Conservation (phyloP, 495 filamentous ascomycete species). For the Amniculicola lignicola region DNA sequence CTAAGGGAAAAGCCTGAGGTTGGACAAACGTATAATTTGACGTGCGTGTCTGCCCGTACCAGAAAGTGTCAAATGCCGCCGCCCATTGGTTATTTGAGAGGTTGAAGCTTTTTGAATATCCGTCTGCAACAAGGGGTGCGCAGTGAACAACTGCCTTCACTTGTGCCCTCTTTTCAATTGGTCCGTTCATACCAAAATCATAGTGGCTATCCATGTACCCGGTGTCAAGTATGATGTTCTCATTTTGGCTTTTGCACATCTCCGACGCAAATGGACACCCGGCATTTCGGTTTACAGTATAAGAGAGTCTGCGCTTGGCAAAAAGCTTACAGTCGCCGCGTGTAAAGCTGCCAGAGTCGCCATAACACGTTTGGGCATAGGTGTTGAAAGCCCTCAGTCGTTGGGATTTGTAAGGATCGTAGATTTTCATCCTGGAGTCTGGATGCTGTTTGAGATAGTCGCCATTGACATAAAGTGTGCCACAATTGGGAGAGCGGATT, state of each 20-base stretch:
- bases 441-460: not conserved
- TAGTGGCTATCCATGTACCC: conserved; percentile 12
- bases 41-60: too few species aligned
- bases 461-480: not conserved
- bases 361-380: conserved; percentile 3
- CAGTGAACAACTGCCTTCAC: not conserved
- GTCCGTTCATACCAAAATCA: conserved; percentile 25
- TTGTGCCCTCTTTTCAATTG: not conserved
- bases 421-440: not conserved
- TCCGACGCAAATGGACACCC: conserved; percentile 9
- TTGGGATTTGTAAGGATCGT: not conserved
- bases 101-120: not conserved
- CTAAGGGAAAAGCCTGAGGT: too few species aligned
- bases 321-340: not conserved
- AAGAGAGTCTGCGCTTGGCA: not conserved
- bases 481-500: not conserved
- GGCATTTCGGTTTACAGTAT: not conserved
- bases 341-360: not conserved
- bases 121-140: conserved; percentile 6
- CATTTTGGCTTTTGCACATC: conserved; percentile 1
- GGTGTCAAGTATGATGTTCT: conserved; percentile 9
- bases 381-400: not conserved
- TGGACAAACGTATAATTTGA: too few species aligned
- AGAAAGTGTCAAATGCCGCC: too few species aligned
- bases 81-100: not conserved